A percentile compares a stretch with the other conserved stretches of the same genome.
Conservation (phyloP, 306 rosid species). For the Elaeagnus macrophylla region DNA sequence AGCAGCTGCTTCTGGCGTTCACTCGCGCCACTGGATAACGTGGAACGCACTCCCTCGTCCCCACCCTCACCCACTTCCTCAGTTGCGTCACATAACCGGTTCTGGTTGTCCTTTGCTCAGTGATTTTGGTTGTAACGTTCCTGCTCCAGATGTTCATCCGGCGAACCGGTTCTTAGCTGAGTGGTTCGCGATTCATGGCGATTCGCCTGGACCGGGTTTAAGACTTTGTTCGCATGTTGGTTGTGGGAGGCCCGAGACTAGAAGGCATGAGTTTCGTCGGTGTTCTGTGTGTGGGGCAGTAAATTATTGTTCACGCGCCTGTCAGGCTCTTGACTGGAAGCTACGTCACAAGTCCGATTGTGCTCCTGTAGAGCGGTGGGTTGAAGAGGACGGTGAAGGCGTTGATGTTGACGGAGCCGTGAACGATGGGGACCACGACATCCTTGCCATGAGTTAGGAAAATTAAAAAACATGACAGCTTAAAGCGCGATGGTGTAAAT, state of each 20-base stretch:
- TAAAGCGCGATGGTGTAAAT: too few relatives aligned
- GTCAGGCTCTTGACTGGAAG: slow-evolving; percentile 97
- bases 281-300: slow-evolving; percentile 83
- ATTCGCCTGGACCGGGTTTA: slow-evolving; percentile 34
- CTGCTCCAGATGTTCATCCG: slow-evolving; percentile 70
- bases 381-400: slow-evolving; percentile 45
- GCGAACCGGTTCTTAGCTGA: slow-evolving; percentile 57
- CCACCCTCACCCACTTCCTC: slow-evolving; percentile 22
- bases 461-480: too few relatives aligned
- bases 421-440: slow-evolving; percentile 22
- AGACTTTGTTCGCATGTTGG: slow-evolving; percentile 77
- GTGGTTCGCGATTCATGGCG: slow-evolving; percentile 49
- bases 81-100: slow-evolving; percentile 23
- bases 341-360: slow-evolving; percentile 82
- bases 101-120: slow-evolving; percentile 66
- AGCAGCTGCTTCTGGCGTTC: not conserved
- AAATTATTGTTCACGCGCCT: slow-evolving; percentile 90
- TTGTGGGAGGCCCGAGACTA: slow-evolving; percentile 84
- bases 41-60: slow-evolving; percentile 35
- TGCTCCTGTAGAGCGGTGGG: slow-evolving; percentile 59
- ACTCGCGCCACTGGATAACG: slow-evolving; percentile 30
- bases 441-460: slow-evolving; percentile 34
- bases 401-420: slow-evolving; percentile 31
- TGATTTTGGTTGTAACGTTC: slow-evolving; percentile 85
- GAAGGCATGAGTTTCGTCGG: slow-evolving; percentile 78